Evolutionary conservation across 2,329 filamentous ascomycete genomes (phyloP).

Genomic region (Claviceps sp.): DNA sequence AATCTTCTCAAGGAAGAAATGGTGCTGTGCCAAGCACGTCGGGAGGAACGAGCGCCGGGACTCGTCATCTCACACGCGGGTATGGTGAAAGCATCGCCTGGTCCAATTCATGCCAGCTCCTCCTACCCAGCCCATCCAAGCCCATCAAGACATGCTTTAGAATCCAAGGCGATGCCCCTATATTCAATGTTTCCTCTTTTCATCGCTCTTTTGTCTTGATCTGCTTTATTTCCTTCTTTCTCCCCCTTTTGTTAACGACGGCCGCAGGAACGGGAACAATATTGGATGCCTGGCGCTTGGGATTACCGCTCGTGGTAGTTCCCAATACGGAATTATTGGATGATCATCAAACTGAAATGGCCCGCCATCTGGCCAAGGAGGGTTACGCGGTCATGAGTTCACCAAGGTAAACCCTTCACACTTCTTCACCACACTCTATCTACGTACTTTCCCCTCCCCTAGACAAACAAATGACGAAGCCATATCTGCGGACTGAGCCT

Average conservation of each 20-base stretch:
- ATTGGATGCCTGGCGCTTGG: conserved; percentile 62
- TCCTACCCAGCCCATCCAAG: too few species aligned
- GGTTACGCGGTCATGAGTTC: conserved; percentile 65
- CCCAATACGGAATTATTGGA: conserved; percentile 72
- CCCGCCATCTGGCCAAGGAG: conserved; percentile 57
- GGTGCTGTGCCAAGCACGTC: conserved; percentile 32
- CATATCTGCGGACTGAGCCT: too few species aligned
- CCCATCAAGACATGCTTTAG: too few species aligned
- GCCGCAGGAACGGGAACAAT: conserved; percentile 73
- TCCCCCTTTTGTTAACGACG: too few species aligned
- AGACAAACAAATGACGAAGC: not conserved
- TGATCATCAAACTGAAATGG: conserved; percentile 85
- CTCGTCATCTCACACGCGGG: conserved; percentile 83
- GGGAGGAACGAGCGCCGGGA: conserved; percentile 42
- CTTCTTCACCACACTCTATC: not conserved
- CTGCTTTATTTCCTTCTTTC: not conserved
- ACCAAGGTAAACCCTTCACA: conserved; percentile 36
- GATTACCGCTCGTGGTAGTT: conserved; percentile 72
- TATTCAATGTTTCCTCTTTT: too few species aligned
- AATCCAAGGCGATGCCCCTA: too few species aligned
- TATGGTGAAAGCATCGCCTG: conserved; percentile 19
- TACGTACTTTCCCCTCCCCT: not conserved
- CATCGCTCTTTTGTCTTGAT: not conserved
- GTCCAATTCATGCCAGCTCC: too few species aligned
- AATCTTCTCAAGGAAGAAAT: conserved; percentile 35